Evolutionary conservation across 306 rosid species (phyloP).

Genomic region (Aeschynomene evenia): DNA sequence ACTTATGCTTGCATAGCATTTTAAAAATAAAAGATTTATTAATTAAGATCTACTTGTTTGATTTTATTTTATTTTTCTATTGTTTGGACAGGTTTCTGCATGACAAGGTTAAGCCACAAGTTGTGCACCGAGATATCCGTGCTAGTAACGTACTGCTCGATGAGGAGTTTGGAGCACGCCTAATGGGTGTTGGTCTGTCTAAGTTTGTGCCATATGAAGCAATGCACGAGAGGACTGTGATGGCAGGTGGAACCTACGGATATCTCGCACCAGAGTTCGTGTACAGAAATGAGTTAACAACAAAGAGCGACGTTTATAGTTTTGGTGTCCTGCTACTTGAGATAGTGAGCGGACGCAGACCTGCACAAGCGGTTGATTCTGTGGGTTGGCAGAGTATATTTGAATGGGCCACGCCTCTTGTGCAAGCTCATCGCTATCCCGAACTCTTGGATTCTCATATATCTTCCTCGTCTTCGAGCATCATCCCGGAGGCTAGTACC

Average conservation of each 20-base stretch:
- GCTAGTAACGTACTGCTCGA: constrained; percentile 93
- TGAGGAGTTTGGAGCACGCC: constrained; percentile 94
- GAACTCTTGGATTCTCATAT: constrained; percentile 92
- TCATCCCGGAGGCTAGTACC: constrained; percentile 70
- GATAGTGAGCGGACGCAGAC: constrained; percentile 92
- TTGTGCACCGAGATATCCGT: constrained; percentile 95
- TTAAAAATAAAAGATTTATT: constrained; percentile 17
- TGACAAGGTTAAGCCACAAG: constrained; percentile 98
- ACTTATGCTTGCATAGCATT: background rate
- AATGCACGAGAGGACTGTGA: constrained; percentile 91
- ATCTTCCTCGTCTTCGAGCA: constrained; percentile 52
- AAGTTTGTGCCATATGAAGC: constrained; percentile 92
- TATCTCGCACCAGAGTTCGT: constrained; percentile 97
- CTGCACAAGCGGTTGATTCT: constrained; percentile 92
- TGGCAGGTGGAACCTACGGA: constrained; percentile 97
- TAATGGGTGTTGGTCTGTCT: constrained; percentile 94
- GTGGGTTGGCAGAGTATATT: constrained; percentile 98
- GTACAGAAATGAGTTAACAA: constrained; percentile 88
- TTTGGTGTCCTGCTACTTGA: constrained; percentile 92
- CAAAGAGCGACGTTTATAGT: constrained; percentile 93
- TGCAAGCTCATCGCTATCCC: constrained; percentile 84
- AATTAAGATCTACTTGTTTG: background rate
- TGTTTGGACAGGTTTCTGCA: constrained; percentile 73
- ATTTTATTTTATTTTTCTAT: background rate
- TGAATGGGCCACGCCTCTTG: constrained; percentile 97